Percentiles rank a stretch among this genome's conserved stretches.
phyloP scores from a whole-genome alignment of 768 basidiomycete genomes.

The Macrolepiota dolichaula region DNA sequence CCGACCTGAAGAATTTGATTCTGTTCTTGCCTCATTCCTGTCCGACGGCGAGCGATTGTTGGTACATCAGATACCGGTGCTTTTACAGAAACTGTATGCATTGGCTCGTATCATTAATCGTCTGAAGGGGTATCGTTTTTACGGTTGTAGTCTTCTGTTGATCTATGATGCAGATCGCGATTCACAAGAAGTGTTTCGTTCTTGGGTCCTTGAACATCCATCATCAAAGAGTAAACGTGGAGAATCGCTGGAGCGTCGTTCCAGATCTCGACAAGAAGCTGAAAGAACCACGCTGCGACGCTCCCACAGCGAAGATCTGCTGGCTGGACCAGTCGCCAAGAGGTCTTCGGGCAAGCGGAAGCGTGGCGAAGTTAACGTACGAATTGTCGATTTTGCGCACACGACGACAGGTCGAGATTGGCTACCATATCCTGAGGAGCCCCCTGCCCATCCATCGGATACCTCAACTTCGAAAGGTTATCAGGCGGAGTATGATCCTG shows the following conservation, averaged over 20 bases:
- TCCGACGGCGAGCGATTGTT: slow-evolving; percentile 80
- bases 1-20: slow-evolving; percentile 78
- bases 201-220: slow-evolving; percentile 58
- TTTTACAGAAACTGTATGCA: slow-evolving; percentile 91
- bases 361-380: slow-evolving; percentile 90
- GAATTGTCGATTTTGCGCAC: slow-evolving; percentile 98
- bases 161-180: slow-evolving; percentile 97
- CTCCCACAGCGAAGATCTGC: slow-evolving; percentile 77
- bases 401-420: slow-evolving; percentile 96
- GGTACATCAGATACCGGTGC: slow-evolving; percentile 86
- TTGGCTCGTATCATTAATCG: slow-evolving; percentile 88
- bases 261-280: slow-evolving; percentile 38
- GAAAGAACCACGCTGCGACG: slow-evolving; percentile 57
- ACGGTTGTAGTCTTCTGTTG: slow-evolving; percentile 93
- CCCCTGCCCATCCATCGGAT: slow-evolving; percentile 37
- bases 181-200: slow-evolving; percentile 71
- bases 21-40: slow-evolving; percentile 80
- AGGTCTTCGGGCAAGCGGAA: slow-evolving; percentile 65
- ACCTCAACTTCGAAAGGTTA: slow-evolving; percentile 68
- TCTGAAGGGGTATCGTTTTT: slow-evolving; percentile 95
- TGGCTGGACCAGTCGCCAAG: slow-evolving; percentile 62
- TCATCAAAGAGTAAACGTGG: slow-evolving; percentile 72
- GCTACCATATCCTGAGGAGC: slow-evolving; percentile 55
- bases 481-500: slow-evolving; percentile 76
- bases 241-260: slow-evolving; percentile 69